A percentile compares a stretch with the other conserved stretches of the same genome.
These are phyloP conservation scores for Rhododendron molle DNA, from an alignment of 148 eudicot species.

Conservation along the genomic window DNA sequence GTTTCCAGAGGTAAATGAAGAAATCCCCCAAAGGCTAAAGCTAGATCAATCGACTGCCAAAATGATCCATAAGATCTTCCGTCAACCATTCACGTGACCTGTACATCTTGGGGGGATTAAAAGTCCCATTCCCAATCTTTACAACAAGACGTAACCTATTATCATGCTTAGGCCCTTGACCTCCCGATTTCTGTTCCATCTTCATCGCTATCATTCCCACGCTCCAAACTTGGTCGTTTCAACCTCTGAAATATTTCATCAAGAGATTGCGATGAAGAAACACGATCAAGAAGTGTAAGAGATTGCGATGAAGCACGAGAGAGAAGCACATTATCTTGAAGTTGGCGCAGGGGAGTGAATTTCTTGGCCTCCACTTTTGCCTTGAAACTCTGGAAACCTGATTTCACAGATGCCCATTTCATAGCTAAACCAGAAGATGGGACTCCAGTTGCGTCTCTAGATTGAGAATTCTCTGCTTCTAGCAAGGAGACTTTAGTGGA, in stretches of 20 bases:
- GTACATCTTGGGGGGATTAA: background rate
- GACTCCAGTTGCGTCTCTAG: constrained; percentile 30
- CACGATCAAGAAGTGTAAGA: constrained; percentile 46
- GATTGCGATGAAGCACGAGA: constrained; percentile 38
- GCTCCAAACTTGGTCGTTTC: constrained; percentile 29
- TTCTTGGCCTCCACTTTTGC: constrained; percentile 41
- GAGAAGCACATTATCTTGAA: constrained; percentile 27
- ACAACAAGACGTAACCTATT: background rate
- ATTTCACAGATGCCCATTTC: constrained; percentile 74
- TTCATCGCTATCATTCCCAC: constrained; percentile 28
- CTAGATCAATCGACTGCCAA: background rate
- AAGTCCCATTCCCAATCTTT: background rate
- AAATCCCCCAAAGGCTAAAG: background rate
- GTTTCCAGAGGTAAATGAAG: background rate
- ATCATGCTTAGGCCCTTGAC: constrained; percentile 42
- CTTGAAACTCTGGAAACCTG: constrained; percentile 42
- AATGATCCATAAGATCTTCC: background rate
- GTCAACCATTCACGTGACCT: background rate
- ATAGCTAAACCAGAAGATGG: constrained; percentile 55
- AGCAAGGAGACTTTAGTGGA: constrained; percentile 33
- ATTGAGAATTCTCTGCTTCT: constrained; percentile 27
- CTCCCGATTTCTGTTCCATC: constrained; percentile 4
- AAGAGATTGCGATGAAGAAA: constrained; percentile 42
- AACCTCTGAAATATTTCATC: constrained; percentile 55
- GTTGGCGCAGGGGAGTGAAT: constrained; percentile 35